Evolutionary conservation across 139 green algal species (phyloP).

Genomic region (Eudorina sp.): DNA sequence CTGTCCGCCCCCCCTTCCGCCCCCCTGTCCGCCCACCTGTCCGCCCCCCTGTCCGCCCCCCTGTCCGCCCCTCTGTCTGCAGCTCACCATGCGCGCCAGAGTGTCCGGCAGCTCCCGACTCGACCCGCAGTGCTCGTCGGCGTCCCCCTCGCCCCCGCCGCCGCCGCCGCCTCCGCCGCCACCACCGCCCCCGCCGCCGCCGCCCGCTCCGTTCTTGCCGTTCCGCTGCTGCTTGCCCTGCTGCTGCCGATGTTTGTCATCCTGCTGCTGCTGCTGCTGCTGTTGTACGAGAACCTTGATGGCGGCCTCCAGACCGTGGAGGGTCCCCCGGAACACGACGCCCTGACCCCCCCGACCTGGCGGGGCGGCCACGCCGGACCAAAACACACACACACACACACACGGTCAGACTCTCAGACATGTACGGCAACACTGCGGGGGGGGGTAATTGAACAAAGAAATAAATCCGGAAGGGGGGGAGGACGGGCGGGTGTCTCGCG

Average conservation of each 20-base stretch:
- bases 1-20: no score
- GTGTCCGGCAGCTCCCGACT: not conserved
- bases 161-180: not conserved
- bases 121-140: not conserved
- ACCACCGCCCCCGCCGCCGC: not conserved
- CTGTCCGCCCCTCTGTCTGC: no score
- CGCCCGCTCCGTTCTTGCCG: not conserved
- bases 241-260: not conserved
- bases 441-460: no score
- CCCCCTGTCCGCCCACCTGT: no score
- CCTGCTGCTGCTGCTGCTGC: not conserved
- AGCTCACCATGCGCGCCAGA: not conserved
- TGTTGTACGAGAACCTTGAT: conserved; percentile 35
- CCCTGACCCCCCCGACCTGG: conserved; percentile 35
- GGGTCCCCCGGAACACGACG: conserved; percentile 29
- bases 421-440: no score
- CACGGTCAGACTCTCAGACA: no score
- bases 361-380: no score
- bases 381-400: no score
- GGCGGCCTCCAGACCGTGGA: conserved; percentile 23
- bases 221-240: not conserved
- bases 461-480: no score
- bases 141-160: not conserved
- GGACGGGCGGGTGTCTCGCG: no score
- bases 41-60: no score